Evolutionary conservation across 108 stramenopile genomes (phyloP), one percentile per base, ranked within the genome.

Genomic region (Skeletonema grethae): DNA sequence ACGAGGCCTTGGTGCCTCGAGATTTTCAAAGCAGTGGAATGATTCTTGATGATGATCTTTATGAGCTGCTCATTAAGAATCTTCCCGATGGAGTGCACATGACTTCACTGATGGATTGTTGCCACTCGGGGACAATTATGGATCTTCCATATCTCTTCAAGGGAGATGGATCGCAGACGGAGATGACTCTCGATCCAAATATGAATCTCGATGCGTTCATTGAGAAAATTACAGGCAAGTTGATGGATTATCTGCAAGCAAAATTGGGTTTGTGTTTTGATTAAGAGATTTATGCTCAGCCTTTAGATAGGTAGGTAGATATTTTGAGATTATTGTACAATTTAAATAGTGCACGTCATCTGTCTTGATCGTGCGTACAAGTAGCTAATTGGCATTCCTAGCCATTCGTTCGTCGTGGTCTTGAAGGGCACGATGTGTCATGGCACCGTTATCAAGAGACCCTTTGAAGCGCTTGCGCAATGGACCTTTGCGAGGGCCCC

Each of bases 81-180:
- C 43, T 35, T 56, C 85, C 46, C 0, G 74, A 67, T 20, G 74
- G 66, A 7, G 74, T 75, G 41, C 74, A 67, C 30, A 65, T 79
- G 53, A 69, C 83, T 4, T 59, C 72, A 29, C 58, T 88, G 20
- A 88, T 88, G 86, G 89, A 90, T 58, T 88, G 86, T 72, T 90
- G 89, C 80, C 89, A 90, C 69, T 67, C 64, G 5, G 76, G 76
- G 58, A 87, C 83, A 30, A 82, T 80, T 72, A 69, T 84, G 65
- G 84, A 84, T 59, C 76, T 84, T 25, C 77, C 77, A 6, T 79
- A 79, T 39, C 31, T 48, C 38, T 91, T 91, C 65, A 75, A 79
- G 32, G 86, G 83, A 6, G 90, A 89, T 57, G 90, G 87, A 8
- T 75, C 82, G 63, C 61, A 82, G 41, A 56, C 61, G 43, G 82